Base-by-base conservation (phyloP, 441 rosid species). In the Arabidopsis lyrata region DNA sequence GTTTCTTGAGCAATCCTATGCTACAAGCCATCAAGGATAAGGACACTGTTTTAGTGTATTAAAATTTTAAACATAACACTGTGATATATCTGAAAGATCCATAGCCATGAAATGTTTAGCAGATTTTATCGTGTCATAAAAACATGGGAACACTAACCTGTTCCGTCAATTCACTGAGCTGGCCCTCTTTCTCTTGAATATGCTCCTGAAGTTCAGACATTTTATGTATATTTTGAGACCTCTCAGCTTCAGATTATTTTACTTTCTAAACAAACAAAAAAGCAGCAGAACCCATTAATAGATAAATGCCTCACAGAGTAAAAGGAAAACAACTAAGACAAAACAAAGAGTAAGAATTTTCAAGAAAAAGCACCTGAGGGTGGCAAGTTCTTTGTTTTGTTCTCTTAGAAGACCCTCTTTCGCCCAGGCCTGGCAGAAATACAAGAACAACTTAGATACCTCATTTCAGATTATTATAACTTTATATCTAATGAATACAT, bases 361-460 rank as follows among this genome's bases (percentile, higher is more conserved):
- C 6, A 60, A 56, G 22, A 24, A 27, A 36, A 14, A 32, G 48
- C 63, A 88, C 99, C 98, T 86, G 78, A 86, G 86, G 53, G 91
- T 83, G 69, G 88, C 91, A 57, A 95, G 82, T 80, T 95, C 99
- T 75, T 90, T 90, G 64, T 88, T 90, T 79, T 93, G 98, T 80
- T 95, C 98, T 75, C 88, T 86, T n/a, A 95, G 82, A 56, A 93
- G 88, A 74, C 90, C 97, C 75, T 95, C 97, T 80, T 93, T 95
- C 18, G 90, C 99, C 99, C 98, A 95, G 9, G 91, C 94, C 99
- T 95, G 71, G 66, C 45, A 66, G 29, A 53, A 54, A 68, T 27
- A 52, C 55, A 66, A 34, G 61, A n/a, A 63, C 2, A 63, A 64
- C 57, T 49, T 56, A 38, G 68, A 14, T 27, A 20, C 52, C 44